These are phyloP conservation scores for Teunomyces kruisii DNA, from an alignment of 805 yeast species.

Conservation along the genomic window DNA sequence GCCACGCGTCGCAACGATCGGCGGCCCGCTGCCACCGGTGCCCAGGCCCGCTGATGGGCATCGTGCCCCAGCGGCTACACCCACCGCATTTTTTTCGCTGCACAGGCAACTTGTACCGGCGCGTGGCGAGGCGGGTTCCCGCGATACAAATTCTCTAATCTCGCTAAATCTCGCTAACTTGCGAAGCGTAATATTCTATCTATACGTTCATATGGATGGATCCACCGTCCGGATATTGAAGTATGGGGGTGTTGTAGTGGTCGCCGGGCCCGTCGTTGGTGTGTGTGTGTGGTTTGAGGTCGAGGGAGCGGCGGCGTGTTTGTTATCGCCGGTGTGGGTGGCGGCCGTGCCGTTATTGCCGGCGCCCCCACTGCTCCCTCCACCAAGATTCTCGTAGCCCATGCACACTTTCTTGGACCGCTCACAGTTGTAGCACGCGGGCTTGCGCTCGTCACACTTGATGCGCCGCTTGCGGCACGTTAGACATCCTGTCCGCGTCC, in stretches of 20 bases:
- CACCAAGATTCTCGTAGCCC: constrained; percentile 60
- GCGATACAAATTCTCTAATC: constrained; percentile 2
- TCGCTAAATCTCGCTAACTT: constrained; percentile 4
- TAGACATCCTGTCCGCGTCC: constrained; percentile 74
- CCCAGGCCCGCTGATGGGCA: too few relatives aligned
- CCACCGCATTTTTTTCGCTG: too few relatives aligned
- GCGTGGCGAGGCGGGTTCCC: background rate
- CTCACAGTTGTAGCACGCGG: constrained; percentile 67
- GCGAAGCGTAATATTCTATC: background rate
- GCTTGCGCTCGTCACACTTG: constrained; percentile 69
- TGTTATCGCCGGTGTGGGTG: constrained; percentile 4
- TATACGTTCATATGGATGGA: constrained; percentile 3
- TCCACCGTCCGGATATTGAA: constrained; percentile 1
- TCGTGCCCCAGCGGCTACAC: too few relatives aligned
- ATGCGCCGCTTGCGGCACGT: constrained; percentile 66
- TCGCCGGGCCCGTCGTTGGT: constrained; percentile 5
- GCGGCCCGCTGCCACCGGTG: too few relatives aligned
- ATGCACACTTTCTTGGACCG: constrained; percentile 61
- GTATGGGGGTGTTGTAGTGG: background rate
- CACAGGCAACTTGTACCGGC: background rate
- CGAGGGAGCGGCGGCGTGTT: background rate
- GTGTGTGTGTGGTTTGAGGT: constrained; percentile 4
- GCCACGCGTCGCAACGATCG: too few relatives aligned
- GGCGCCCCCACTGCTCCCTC: too few relatives aligned
- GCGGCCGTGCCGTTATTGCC: constrained; percentile 4